Base-by-base conservation (phyloP, 2,329 filamentous ascomycete species). In the Verticillium albo-atrum region DNA sequence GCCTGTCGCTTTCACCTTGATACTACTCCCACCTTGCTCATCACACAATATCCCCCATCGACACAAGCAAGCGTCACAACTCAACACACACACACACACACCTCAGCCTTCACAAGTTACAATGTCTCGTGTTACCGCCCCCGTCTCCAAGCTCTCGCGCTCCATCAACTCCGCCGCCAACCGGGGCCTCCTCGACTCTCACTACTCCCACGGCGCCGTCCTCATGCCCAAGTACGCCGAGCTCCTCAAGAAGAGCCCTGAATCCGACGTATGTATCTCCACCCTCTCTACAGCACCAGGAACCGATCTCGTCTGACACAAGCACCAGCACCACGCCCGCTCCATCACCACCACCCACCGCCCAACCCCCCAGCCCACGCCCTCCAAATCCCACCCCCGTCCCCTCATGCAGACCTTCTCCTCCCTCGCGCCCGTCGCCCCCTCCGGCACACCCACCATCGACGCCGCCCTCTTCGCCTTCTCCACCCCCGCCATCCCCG, bases 351-450 rank as follows among this genome's bases (percentile, higher is more conserved):
- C 78, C 61, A 73, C 77, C 59, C 79, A 82, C 68, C 78, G 79
- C 57, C 79, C 80, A 55, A 77, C 76, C 9, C 75, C 77, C 26
- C 75, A 76, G 59, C 75, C 76, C 2, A 55, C 61, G 37, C 55
- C 62, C 73, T 79, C 61, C 70, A 70, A 63, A 62, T 68, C 55
- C 65, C 68, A 61, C 60, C 71, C 61, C 73, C 66, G 62, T 67
- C 85, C 84, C 47, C 74, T 88, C 59, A 88, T 88, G 85, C 85
- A 88, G 74, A 83, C 82, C 68, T 87, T 88, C 76, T 75, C 77
- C 66, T 78, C 79, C 25, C 77, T 80, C 20, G 72, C 77, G 3
- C 70, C 80, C 17, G 60, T 68, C 55, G 67, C 72, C 59, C 58
- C 69, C 50, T 47, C 20, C 42, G 6, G 20, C 42, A 23, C 42